A percentile compares a stretch with the other conserved stretches of the same genome.
Evolutionary conservation across 371 early-diverging fungal genomes (phyloP).

Genomic region (Mortierella sp.): DNA sequence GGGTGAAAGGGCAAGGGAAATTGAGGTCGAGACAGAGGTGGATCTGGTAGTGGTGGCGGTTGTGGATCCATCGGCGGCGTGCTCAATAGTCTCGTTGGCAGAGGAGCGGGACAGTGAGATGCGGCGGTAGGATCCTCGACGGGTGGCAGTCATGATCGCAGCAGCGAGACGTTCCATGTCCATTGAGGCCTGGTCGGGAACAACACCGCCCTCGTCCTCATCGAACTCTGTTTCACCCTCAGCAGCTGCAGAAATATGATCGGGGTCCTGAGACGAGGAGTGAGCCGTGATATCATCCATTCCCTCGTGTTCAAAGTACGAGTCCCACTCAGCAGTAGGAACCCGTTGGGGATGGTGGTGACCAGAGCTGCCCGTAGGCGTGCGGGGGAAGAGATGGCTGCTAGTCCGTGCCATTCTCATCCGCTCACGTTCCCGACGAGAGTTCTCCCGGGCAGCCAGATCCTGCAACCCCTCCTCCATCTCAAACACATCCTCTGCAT

Average conservation of each 20-base stretch:
- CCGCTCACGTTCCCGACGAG: conserved; percentile 19
- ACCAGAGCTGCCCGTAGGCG: not conserved
- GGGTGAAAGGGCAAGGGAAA: not conserved
- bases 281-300: conserved; percentile 15
- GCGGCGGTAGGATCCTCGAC: conserved; percentile 28
- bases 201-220: not conserved
- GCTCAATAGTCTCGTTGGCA: not conserved
- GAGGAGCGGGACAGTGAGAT: conserved; percentile 12
- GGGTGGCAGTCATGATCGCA: conserved; percentile 24
- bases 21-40: conserved; percentile 1
- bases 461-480: conserved; percentile 49
- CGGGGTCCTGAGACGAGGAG: not conserved
- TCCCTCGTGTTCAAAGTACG: conserved; percentile 21
- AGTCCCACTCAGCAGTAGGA: not conserved
- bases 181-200: conserved; percentile 4
- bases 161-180: conserved; percentile 29
- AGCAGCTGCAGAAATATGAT: not conserved
- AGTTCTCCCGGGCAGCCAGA: conserved; percentile 11
- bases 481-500: conserved; percentile 42
- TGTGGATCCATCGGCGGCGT: not conserved
- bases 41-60: not conserved
- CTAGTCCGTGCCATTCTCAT: conserved; percentile 10
- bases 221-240: not conserved
- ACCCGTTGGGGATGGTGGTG: not conserved
- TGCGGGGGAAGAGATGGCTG: not conserved